These are phyloP conservation scores for Patellaria atrata DNA, from an alignment of 495 filamentous ascomycete genomes.

Conservation along the genomic window DNA sequence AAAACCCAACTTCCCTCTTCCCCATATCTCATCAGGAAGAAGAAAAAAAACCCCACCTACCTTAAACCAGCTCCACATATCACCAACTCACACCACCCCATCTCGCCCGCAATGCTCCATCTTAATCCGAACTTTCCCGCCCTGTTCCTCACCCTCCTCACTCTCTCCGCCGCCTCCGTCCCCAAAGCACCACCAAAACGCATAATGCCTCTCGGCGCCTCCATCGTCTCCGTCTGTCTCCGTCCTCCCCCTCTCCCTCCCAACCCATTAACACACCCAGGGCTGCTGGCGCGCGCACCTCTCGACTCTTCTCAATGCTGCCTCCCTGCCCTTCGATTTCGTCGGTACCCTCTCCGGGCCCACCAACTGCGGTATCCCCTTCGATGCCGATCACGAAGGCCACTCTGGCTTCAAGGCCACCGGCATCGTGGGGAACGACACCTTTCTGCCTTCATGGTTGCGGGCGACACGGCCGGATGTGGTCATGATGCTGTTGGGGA, in stretches of 20 bases:
- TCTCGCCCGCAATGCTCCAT: too few species aligned
- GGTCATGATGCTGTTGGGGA: constrained; percentile 15
- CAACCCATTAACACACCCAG: constrained; percentile 6
- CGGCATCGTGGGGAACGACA: constrained; percentile 5
- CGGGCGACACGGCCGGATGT: constrained; percentile 6
- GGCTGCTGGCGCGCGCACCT: constrained; percentile 15
- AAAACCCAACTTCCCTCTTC: too few species aligned
- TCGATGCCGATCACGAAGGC: constrained; percentile 16
- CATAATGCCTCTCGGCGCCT: constrained; percentile 16
- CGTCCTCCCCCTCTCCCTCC: constrained; percentile 2
- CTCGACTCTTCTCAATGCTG: constrained; percentile 10
- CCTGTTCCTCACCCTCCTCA: too few species aligned
- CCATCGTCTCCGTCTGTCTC: constrained; percentile 9
- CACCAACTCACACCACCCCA: too few species aligned
- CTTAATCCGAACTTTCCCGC: too few species aligned
- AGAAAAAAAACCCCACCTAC: too few species aligned
- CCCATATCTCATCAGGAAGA: too few species aligned
- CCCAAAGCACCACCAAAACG: constrained; percentile 5
- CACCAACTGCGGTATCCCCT: constrained; percentile 10
- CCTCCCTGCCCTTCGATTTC: constrained; percentile 10
- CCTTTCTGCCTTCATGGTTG: constrained; percentile 8
- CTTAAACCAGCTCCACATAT: too few species aligned
- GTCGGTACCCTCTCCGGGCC: constrained; percentile 9
- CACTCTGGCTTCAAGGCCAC: constrained; percentile 9
- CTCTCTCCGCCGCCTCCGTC: too few species aligned